A percentile compares a stretch with the other conserved stretches of the same genome.
Conservation (phyloP, 2,329 filamentous ascomycete species). For the Cercospora nicotianae region DNA sequence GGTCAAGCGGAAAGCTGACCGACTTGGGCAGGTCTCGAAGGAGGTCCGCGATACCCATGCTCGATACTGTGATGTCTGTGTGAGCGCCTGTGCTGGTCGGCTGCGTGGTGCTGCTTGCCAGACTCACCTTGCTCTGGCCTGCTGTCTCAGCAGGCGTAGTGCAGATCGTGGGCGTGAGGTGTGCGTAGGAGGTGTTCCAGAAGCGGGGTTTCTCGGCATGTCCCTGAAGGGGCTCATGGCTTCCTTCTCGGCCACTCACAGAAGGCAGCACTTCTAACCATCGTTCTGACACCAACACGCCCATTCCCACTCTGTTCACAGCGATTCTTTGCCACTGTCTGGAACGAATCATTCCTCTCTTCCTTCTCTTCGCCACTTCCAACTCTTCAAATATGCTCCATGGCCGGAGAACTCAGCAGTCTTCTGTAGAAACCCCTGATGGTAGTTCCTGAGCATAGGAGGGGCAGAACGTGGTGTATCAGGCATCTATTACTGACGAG, state of each 20-base stretch:
- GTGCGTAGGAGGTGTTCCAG: neutral
- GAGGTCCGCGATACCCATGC: neutral
- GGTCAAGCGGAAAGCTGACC: neutral
- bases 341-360: too few species aligned
- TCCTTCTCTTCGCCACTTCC: neutral
- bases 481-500: neutral
- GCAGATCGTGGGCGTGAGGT: too few species aligned
- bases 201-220: neutral
- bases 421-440: neutral
- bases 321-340: too few species aligned
- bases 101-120: neutral
- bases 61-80: neutral
- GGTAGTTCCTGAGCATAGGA: neutral
- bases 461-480: too few species aligned
- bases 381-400: neutral
- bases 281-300: neutral
- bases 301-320: neutral
- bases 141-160: too few species aligned
- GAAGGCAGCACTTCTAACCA: neutral
- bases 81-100: neutral
- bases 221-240: neutral
- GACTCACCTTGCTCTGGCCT: neutral
- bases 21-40: neutral
- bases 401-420: neutral
- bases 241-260: neutral